Conservation (phyloP, 2,329 filamentous ascomycete species). For the Pseudogymnoascus sp. region DNA sequence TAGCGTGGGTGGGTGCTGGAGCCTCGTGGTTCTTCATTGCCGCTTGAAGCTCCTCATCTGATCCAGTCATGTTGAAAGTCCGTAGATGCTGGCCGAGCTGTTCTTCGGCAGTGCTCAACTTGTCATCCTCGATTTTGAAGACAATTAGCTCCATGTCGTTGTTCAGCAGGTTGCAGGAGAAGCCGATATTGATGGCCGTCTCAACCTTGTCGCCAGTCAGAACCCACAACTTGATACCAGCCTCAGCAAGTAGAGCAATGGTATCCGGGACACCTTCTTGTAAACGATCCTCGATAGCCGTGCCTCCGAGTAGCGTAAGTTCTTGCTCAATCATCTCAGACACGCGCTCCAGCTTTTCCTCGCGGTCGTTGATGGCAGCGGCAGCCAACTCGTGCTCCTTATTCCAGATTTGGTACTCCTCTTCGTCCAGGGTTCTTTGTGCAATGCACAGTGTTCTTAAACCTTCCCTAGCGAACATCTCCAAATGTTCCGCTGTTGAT, state of each 20-base stretch:
- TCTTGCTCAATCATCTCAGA: slow-evolving; percentile 88
- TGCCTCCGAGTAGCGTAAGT: slow-evolving; percentile 79
- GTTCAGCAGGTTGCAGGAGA: slow-evolving; percentile 94
- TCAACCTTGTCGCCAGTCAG: slow-evolving; percentile 97
- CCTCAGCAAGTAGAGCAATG: slow-evolving; percentile 80
- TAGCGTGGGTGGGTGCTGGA: slow-evolving; percentile 77
- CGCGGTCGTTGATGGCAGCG: slow-evolving; percentile 72
- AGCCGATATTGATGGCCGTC: slow-evolving; percentile 98
- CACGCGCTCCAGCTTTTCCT: slow-evolving; percentile 85
- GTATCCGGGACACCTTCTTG: slow-evolving; percentile 97
- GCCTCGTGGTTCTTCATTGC: slow-evolving; percentile 80
- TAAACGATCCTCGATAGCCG: slow-evolving; percentile 91
- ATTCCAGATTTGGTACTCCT: slow-evolving; percentile 79
- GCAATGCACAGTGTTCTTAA: slow-evolving; percentile 92
- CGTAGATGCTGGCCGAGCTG: slow-evolving; percentile 67
- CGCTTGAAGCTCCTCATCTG: slow-evolving; percentile 71
- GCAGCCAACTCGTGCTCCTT: slow-evolving; percentile 82
- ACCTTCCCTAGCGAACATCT: slow-evolving; percentile 94
- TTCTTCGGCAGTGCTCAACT: slow-evolving; percentile 51
- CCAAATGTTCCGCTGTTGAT: slow-evolving; percentile 83
- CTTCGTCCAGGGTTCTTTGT: slow-evolving; percentile 67
- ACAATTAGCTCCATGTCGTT: slow-evolving; percentile 97
- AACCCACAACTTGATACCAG: slow-evolving; percentile 98
- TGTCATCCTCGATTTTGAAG: slow-evolving; percentile 74
- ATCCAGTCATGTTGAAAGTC: slow-evolving; percentile 71